A percentile compares a stretch with the other conserved stretches of the same genome.
phyloP scores from a whole-genome alignment of 208 protist genomes.

The Phytomonas serpens region DNA sequence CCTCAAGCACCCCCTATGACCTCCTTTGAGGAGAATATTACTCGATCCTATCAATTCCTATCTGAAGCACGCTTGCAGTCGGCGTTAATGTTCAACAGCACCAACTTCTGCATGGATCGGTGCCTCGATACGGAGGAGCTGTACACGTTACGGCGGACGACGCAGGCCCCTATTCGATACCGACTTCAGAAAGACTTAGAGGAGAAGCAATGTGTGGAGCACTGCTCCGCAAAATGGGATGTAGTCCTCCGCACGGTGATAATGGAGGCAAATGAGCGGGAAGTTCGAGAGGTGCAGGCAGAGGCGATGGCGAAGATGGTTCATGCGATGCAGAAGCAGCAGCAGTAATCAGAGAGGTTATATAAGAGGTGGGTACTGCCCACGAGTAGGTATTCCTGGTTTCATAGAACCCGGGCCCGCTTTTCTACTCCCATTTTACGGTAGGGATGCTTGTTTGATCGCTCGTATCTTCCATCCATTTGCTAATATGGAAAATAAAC shows the following conservation, averaged over 20 bases:
- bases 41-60: slow-evolving; percentile 57
- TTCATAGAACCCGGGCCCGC: neutral
- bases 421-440: neutral
- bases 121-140: slow-evolving; percentile 85
- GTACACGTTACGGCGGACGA: slow-evolving; percentile 78
- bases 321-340: slow-evolving; percentile 44
- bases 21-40: slow-evolving; percentile 61
- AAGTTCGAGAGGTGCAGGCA: slow-evolving; percentile 42
- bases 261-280: slow-evolving; percentile 44
- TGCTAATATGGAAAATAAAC: no score
- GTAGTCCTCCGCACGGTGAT: slow-evolving; percentile 31
- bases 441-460: neutral
- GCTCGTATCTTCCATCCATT: neutral
- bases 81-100: slow-evolving; percentile 35
- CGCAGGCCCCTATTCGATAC: slow-evolving; percentile 68
- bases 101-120: slow-evolving; percentile 60
- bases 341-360: slow-evolving; percentile 3
- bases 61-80: slow-evolving; percentile 46
- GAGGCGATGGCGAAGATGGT: slow-evolving; percentile 47
- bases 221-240: slow-evolving; percentile 78
- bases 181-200: slow-evolving; percentile 66
- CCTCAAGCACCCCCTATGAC: slow-evolving; percentile 49
- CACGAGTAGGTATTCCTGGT: neutral
- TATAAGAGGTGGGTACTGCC: no score
- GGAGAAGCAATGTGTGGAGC: slow-evolving; percentile 77